Evolutionary conservation across 2,329 filamentous ascomycete genomes (phyloP).

Genomic region (Drechslerella dactyloides): DNA sequence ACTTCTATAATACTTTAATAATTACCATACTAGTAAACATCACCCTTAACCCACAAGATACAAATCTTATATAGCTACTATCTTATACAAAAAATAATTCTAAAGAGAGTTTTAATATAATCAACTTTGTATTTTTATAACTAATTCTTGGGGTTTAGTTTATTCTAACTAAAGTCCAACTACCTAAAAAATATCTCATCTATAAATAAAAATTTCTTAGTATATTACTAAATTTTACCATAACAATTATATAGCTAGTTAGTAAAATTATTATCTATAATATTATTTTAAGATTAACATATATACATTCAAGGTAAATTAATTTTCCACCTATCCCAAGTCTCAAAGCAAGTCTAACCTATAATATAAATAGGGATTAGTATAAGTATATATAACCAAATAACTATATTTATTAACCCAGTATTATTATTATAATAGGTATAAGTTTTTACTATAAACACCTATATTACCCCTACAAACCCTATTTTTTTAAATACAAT

Average conservation of each 20-base stretch:
- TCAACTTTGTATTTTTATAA: conserved; percentile 83
- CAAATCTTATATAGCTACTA: conserved; percentile 75
- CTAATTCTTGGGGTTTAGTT: conserved; percentile 89
- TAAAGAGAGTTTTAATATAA: conserved; percentile 68
- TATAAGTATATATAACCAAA: too few relatives aligned
- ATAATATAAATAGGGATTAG: too few relatives aligned
- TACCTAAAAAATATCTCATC: conserved; percentile 80
- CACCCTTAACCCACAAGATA: conserved; percentile 76
- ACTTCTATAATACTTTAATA: conserved; percentile 21
- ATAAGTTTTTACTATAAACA: conserved; percentile 78
- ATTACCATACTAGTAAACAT: conserved; percentile 74
- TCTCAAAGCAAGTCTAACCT: too few relatives aligned
- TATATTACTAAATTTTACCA: conserved; percentile 79
- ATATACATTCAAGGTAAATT: conserved; percentile 61
- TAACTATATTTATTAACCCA: too few relatives aligned
- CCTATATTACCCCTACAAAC: conserved; percentile 91
- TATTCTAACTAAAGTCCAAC: conserved; percentile 83
- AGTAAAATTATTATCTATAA: conserved; percentile 81
- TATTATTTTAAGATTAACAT: conserved; percentile 72
- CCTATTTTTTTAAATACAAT: conserved; percentile 87
- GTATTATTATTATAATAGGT: conserved; percentile 57
- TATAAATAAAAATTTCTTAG: conserved; percentile 78
- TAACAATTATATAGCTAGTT: conserved; percentile 83
- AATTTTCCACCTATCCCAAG: too few relatives aligned
- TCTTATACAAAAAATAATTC: conserved; percentile 70